A percentile compares a stretch with the other conserved stretches of the same genome.
phyloP scores from a whole-genome alignment of 2,329 filamentous ascomycete genomes.

The Metarhizium anisopliae region DNA sequence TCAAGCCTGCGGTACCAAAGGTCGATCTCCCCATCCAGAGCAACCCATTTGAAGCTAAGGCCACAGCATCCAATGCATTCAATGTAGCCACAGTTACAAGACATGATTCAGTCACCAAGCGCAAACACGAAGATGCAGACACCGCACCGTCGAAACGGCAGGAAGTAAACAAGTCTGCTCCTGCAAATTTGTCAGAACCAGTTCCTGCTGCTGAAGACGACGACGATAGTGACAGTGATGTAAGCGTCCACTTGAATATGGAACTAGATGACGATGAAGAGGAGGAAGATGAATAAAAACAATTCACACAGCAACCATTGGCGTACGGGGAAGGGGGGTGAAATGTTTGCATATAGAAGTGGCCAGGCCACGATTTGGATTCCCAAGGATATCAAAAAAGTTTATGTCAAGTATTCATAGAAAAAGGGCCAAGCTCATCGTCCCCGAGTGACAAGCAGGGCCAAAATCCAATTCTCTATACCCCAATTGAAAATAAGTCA shows the following conservation, averaged over 20 bases:
- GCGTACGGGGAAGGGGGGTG: neutral
- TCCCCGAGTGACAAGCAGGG: neutral
- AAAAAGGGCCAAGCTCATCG: neutral
- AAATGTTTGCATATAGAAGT: neutral
- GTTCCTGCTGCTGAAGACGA: conserved; percentile 17
- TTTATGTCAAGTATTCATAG: neutral
- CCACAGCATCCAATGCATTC: neutral
- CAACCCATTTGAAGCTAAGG: conserved; percentile 27
- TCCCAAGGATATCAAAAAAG: neutral
- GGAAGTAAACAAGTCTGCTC: conserved; percentile 23
- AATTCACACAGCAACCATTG: neutral
- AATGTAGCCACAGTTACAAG: conserved; percentile 7
- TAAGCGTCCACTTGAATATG: conserved; percentile 51
- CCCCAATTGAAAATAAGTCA: neutral
- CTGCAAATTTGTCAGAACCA: conserved; percentile 7
- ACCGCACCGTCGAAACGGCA: conserved; percentile 29
- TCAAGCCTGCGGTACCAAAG: conserved; percentile 13
- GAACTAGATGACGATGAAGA: conserved; percentile 45
- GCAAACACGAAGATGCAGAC: conserved; percentile 30
- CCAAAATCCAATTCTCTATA: neutral
- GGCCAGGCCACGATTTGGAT: neutral
- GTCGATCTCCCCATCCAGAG: conserved; percentile 19
- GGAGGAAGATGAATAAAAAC: conserved; percentile 19
- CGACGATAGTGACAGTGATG: conserved; percentile 36
- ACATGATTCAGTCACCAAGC: conserved; percentile 24